Evolutionary conservation across 371 early-diverging fungal species (phyloP).

Genomic region (Dichotomocladium elegans): DNA sequence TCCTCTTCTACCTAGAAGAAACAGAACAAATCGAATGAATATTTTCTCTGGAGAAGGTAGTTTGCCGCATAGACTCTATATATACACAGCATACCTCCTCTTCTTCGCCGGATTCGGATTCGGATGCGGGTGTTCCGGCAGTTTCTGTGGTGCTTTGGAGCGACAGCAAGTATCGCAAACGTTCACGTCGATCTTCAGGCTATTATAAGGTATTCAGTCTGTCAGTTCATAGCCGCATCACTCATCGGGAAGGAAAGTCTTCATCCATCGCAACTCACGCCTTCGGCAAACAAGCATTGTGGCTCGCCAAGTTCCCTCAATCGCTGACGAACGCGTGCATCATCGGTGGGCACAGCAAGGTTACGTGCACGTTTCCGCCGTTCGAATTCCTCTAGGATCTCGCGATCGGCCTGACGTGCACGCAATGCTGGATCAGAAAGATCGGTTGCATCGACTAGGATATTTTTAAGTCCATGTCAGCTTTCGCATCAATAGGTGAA

Average conservation of each 20-base stretch:
- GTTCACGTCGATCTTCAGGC: conserved; percentile 87
- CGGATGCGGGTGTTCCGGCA: no score
- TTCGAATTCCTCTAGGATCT: conserved; percentile 82
- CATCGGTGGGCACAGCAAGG: conserved; percentile 92
- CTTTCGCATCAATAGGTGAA: no score
- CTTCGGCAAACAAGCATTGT: conserved; percentile 91
- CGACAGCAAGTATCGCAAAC: conserved; percentile 73
- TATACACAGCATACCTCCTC: conserved; percentile 21
- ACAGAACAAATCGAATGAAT: no score
- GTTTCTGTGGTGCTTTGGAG: conserved; percentile 46
- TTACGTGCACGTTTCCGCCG: conserved; percentile 73
- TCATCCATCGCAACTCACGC: conserved; percentile 72
- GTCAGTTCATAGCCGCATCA: neutral
- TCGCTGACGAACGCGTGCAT: conserved; percentile 69
- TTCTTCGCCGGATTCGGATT: conserved; percentile 43
- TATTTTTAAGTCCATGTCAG: no score
- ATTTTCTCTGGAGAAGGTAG: no score
- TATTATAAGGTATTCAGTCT: conserved; percentile 19
- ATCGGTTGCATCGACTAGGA: no score
- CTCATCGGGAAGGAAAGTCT: no score
- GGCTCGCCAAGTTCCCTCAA: conserved; percentile 84
- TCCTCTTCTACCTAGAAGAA: conserved; percentile 62
- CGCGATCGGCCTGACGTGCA: conserved; percentile 64
- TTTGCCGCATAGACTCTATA: neutral
- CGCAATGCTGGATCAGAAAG: conserved; percentile 43